A percentile compares a stretch with the other conserved stretches of the same genome.
These are phyloP conservation scores for Tulasnella sp. DNA, from an alignment of 768 basidiomycete genomes.

Conservation along the genomic window DNA sequence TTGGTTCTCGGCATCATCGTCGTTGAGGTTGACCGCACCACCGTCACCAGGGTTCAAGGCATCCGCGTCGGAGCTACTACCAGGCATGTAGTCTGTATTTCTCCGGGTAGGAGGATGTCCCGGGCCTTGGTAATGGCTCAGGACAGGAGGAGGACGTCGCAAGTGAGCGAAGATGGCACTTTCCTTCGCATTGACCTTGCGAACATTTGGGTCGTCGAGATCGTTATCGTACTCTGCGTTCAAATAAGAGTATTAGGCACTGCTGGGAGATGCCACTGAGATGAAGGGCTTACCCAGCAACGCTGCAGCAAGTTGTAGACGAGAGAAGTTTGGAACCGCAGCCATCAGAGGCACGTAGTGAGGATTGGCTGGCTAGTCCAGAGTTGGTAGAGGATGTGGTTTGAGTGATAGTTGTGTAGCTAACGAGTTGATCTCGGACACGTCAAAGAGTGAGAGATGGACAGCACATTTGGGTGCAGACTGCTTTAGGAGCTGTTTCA, in stretches of 20 bases:
- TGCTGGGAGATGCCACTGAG: background rate
- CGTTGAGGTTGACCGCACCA: slow-evolving; percentile 17
- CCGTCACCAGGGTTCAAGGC: background rate
- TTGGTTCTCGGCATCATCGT: slow-evolving; percentile 38
- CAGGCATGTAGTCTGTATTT: background rate
- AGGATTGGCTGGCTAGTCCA: background rate
- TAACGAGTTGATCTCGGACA: too few relatives aligned
- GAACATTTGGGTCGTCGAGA: slow-evolving; percentile 17
- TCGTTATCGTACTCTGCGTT: slow-evolving; percentile 18
- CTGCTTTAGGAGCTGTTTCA: too few relatives aligned
- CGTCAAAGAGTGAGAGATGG: too few relatives aligned
- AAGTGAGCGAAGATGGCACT: slow-evolving; percentile 19
- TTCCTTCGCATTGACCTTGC: slow-evolving; percentile 16
- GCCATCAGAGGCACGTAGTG: background rate
- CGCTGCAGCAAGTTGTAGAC: slow-evolving; percentile 21
- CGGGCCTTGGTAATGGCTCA: background rate
- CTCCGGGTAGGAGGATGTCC: background rate
- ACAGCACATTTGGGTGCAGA: too few relatives aligned
- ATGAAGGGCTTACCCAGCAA: slow-evolving; percentile 4
- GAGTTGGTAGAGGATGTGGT: too few relatives aligned
- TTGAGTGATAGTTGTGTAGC: too few relatives aligned
- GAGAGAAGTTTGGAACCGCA: slow-evolving; percentile 20
- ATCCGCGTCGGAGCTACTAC: background rate
- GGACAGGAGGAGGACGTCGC: background rate
- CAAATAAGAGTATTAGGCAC: background rate